Base-by-base conservation (phyloP, 1,284 basidiomycete genomes). In the Sporisorium scitamineum region DNA sequence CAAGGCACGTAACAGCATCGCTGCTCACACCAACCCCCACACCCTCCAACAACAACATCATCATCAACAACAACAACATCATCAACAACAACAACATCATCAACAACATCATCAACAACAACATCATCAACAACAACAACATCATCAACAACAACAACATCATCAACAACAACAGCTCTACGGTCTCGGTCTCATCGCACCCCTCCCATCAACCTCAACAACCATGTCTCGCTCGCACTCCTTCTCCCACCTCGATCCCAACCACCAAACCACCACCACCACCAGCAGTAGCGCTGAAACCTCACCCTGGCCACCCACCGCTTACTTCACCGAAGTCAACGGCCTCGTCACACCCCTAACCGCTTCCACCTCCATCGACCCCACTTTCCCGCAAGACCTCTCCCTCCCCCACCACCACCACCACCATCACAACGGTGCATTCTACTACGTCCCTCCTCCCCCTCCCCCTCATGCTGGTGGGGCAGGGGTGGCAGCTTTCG, bases 281-380 rank as follows among this genome's bases (percentile, higher is more conserved):
- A n/a, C n/a, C n/a, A n/a, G n/a, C n/a, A n/a, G n/a, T n/a, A n/a
- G n/a, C n/a, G 22, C 34, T 10, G 58, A 61, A 0, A 60, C 41
- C 3, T 66, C 70, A 0, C 63, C 63, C 7, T 71, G 55, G 58
- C 69, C 60, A 0, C 44, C 45, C 26, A 8, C 53, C 2, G 13
- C 32, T 2, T 52, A 31, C 47, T 22, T 14, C 20, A 54, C 68
- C 31, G 54, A 72, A 41, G 50, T 63, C 3, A 48, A 72, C 53
- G 70, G 70, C 27, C 37, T 72, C 6, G 53, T 56, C 16, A 67
- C 70, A 3, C 64, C 70, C 5, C 47, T 72, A 8, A 67, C 70
- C 14, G 59, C 58, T 1, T 8, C 39, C 20, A 42, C 32, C 3
- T 20, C 59, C 9, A 39, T 71, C 48, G 63, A 71, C 24, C 45